phyloP scores from a whole-genome alignment of 768 basidiomycete species.

The Kwoniella heveanensis region DNA sequence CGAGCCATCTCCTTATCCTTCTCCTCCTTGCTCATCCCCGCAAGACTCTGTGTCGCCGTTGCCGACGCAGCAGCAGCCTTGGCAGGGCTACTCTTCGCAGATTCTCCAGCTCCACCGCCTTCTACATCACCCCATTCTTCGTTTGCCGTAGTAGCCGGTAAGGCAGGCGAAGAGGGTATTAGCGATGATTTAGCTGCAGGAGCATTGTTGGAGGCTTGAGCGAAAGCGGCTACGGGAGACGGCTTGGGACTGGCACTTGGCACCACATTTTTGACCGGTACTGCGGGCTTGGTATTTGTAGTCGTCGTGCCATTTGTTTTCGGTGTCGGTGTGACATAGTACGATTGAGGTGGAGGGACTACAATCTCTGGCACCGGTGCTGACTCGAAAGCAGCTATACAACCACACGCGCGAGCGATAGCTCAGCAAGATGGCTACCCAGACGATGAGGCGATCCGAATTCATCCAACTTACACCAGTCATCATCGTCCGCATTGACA shows the following conservation, averaged over 20 bases:
- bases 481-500: slow-evolving; percentile 86
- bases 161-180: slow-evolving; percentile 1
- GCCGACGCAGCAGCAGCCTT: slow-evolving; percentile 33
- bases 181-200: slow-evolving; percentile 4
- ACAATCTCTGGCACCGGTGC: slow-evolving; percentile 49
- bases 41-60: slow-evolving; percentile 54
- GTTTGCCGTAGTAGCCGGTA: slow-evolving; percentile 1
- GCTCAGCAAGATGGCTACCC: too few relatives aligned
- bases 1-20: slow-evolving; percentile 90
- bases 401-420: too few relatives aligned
- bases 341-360: slow-evolving; percentile 42
- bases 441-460: too few relatives aligned
- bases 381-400: slow-evolving; percentile 73
- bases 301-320: slow-evolving; percentile 2
- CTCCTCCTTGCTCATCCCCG: slow-evolving; percentile 78
- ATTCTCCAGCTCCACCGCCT: slow-evolving; percentile 1
- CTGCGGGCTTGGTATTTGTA: slow-evolving; percentile 1
- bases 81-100: slow-evolving; percentile 11
- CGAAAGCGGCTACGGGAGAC: slow-evolving; percentile 5
- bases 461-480: slow-evolving; percentile 73
- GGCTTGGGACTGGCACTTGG: slow-evolving; percentile 9
- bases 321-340: slow-evolving; percentile 34
- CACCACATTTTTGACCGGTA: not conserved
- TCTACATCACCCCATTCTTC: slow-evolving; percentile 41
- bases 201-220: not conserved